phyloP scores from a whole-genome alignment of 2,329 filamentous ascomycete species.

The Fusarium fracticaudum region DNA sequence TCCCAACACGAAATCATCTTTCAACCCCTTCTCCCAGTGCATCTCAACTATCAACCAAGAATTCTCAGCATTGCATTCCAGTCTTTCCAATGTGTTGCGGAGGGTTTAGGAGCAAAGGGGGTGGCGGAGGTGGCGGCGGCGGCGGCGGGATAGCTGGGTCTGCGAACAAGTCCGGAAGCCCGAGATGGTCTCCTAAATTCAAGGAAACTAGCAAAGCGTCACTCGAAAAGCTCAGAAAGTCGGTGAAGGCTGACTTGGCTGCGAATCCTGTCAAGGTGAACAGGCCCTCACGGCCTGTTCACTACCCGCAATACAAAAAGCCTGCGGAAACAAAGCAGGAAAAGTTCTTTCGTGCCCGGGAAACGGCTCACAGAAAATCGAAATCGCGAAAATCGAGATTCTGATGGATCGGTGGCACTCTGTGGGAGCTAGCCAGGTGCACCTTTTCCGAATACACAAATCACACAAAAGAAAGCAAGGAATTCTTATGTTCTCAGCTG shows the following conservation, averaged over 20 bases:
- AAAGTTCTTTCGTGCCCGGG: background rate
- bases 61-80: background rate
- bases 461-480: too few relatives aligned
- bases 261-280: background rate
- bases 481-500: too few relatives aligned
- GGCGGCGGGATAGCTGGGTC: background rate
- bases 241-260: background rate
- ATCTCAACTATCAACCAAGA: background rate
- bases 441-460: too few relatives aligned
- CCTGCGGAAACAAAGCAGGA: background rate
- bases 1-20: background rate
- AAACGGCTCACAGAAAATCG: too few relatives aligned
- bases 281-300: background rate
- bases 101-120: background rate
- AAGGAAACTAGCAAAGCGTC: background rate
- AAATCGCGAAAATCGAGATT: too few relatives aligned
- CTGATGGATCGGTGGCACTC: too few relatives aligned
- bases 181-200: background rate
- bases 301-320: background rate
- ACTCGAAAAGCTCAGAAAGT: background rate
- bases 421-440: too few relatives aligned
- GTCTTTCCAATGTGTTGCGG: background rate
- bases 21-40: background rate
- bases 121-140: too few relatives aligned
- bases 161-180: background rate